These are phyloP conservation scores for Fusarium nematophilum DNA, from an alignment of 2,329 filamentous ascomycete genomes.

Conservation along the genomic window DNA sequence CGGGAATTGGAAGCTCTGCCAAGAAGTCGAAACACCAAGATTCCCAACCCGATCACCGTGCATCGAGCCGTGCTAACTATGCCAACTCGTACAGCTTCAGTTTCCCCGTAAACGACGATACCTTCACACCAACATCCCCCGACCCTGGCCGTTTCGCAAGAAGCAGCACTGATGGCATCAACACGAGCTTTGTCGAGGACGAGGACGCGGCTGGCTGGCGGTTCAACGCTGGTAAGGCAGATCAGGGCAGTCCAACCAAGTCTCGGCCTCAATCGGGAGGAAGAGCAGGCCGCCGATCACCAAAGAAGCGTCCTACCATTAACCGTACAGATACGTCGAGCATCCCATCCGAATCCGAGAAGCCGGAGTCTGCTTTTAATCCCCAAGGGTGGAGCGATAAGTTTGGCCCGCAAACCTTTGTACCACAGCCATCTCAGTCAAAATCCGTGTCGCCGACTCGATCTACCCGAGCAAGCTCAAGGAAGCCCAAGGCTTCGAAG, in stretches of 20 bases:
- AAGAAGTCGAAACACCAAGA: constrained; percentile 23
- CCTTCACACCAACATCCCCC: constrained; percentile 51
- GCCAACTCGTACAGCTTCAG: constrained; percentile 59
- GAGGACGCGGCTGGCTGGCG: constrained; percentile 59
- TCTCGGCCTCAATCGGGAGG: constrained; percentile 53
- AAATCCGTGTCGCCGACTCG: constrained; percentile 59
- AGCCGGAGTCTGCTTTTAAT: constrained; percentile 56
- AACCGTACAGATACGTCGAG: constrained; percentile 38
- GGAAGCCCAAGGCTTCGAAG: constrained; percentile 70
- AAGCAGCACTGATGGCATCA: constrained; percentile 69
- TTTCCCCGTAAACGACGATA: constrained; percentile 58
- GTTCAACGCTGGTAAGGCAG: constrained; percentile 62
- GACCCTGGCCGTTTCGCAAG: constrained; percentile 57
- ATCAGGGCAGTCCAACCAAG: constrained; percentile 42
- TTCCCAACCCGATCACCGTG: constrained; percentile 1
- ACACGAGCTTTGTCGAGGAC: constrained; percentile 68
- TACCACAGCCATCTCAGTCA: constrained; percentile 55
- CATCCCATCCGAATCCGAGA: constrained; percentile 35
- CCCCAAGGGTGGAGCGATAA: constrained; percentile 65
- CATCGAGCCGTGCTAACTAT: constrained; percentile 48
- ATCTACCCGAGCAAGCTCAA: constrained; percentile 59
- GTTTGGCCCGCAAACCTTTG: constrained; percentile 66
- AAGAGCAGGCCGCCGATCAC: constrained; percentile 56
- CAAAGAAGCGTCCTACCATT: constrained; percentile 45
- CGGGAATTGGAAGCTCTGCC: constrained; percentile 23